Evolutionary conservation across 2,329 filamentous ascomycete genomes (phyloP).

Genomic region (Ceratocystis papillata): DNA sequence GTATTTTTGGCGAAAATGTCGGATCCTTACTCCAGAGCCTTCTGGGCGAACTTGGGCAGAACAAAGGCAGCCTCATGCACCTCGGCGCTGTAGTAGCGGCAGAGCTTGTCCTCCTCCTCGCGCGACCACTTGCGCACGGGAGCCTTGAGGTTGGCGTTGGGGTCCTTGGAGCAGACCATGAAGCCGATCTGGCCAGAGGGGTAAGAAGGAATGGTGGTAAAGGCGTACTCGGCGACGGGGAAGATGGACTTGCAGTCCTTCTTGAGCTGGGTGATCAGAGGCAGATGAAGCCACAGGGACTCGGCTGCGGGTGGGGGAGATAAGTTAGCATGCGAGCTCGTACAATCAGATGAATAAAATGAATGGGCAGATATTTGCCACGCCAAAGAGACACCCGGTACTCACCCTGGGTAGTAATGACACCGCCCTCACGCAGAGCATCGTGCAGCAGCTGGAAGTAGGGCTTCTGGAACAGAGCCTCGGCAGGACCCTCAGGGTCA

Average conservation of each 20-base stretch:
- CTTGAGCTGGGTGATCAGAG: slow-evolving; percentile 88
- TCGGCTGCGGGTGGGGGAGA: slow-evolving; percentile 52
- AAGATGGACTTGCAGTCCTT: slow-evolving; percentile 95
- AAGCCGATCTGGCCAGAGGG: slow-evolving; percentile 98
- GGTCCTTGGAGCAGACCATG: slow-evolving; percentile 99
- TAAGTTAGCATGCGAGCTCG: slow-evolving; percentile 7
- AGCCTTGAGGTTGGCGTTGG: slow-evolving; percentile 68
- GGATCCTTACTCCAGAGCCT: slow-evolving; percentile 51
- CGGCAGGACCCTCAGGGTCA: slow-evolving; percentile 91
- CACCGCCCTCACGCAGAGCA: slow-evolving; percentile 86
- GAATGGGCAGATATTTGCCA: too few relatives aligned
- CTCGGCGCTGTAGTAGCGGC: slow-evolving; percentile 94
- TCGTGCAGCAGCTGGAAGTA: slow-evolving; percentile 92
- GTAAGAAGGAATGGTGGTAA: slow-evolving; percentile 98
- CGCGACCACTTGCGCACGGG: slow-evolving; percentile 69
- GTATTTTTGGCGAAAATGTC: not conserved
- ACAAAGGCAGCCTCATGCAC: slow-evolving; percentile 93
- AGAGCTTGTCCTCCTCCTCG: slow-evolving; percentile 86
- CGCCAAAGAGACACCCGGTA: slow-evolving; percentile 48
- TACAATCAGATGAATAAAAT: not conserved
- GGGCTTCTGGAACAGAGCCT: slow-evolving; percentile 94
- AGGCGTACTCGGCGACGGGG: slow-evolving; percentile 94
- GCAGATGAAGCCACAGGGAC: slow-evolving; percentile 98
- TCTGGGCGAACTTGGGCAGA: slow-evolving; percentile 83
- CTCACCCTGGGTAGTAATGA: slow-evolving; percentile 97